Evolutionary conservation across 1,139 yeast genomes (phyloP), one percentile per base, ranked within the genome.

Genomic region (Geotrichum candidum): DNA sequence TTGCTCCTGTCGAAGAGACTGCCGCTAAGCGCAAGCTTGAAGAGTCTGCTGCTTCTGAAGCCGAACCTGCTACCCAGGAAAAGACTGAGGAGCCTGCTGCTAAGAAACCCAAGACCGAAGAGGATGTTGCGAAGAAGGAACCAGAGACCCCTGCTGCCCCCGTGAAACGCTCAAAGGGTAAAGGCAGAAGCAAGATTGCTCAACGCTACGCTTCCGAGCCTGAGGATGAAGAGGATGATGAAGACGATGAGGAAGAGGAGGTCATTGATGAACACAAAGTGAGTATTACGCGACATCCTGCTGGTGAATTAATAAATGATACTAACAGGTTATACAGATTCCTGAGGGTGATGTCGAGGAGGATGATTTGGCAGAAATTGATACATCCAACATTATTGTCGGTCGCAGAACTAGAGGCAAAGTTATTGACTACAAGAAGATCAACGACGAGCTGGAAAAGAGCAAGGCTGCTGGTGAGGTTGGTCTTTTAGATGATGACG

Each of bases 391-490:
- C 74, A 91, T 91, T 72, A 89, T 91, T 66, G 80, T 88, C 31
- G 79, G 85, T 33, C 83, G 96, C 75, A 88, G 98, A 78, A 90
- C 97, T 13, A 84, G 97, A 68, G 96, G 97, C 25, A 88, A 87
- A 73, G 88, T 87, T 45, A 87, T 92, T 69, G 97, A 92, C 75
- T 92, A 88, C 74, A 81, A 84, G 65, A 87, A 89, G 75, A 92
- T 96, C n/a, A 90, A 91, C 35, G 88, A 84, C 66, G 83, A 88
- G 70, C 77, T 90, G 70, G 85, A 83, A 61, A 69, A 67, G 57
- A 74, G 70, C 60, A 68, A 69, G 60, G 68, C 67, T 31, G 74
- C 70, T 41, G 73, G 70, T 22, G 77, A 73, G 48, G 79, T 75
- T 15, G 85, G 77, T 48, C 68, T 67, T 13, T 71, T 68, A 51